Base-by-base conservation (phyloP, 2,329 filamentous ascomycete genomes). In the Laburnicola sp. region DNA sequence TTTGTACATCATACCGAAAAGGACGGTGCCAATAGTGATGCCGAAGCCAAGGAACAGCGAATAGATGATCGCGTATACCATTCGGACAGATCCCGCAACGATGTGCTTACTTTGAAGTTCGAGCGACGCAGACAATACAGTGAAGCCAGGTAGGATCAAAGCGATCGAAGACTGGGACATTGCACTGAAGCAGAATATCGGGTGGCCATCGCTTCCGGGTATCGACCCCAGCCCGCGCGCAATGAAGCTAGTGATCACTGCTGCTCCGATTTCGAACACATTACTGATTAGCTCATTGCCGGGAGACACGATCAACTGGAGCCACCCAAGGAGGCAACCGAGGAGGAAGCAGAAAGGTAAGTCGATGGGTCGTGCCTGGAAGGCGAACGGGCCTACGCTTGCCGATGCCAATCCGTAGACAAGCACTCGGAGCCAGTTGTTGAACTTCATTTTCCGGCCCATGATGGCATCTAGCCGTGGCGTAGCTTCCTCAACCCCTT, bases 321-420 rank as follows among this genome's bases (percentile, higher is more conserved):
- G 76, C 47, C 86, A 73, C 1, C 89, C 90, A 0, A 95, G 79
- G 16, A 92, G 75, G 63, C 83, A 86, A 2, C 91, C 90, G 0
- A 95, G 80, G 0, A 90, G 49, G 68, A 94, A 94, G 21, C 86
- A 85, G 26, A 92, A 81, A 0, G 89, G 89, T 51, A 94, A 76
- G 67, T 95, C 91, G 62, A 93, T 87, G 35, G 86, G 83, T 3
- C 89, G 82, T 2, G 87, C 88, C 49, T 85, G 78, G 65, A 94
- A 95, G 3, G 88, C 89, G 63, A 94, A 94, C 0, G 89, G 89
- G 0, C 87, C 89, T 1, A 94, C 89, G 5, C 79, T 82, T 0
- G 85, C 86, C 9, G 88, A 90, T 1, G 90, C 89, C 4, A 91
- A 73, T 0, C 91, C 91, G 59, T 90, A 92, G 28, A 91, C 75